Base-by-base conservation (phyloP, 306 rosid genomes). In the Sicyos baderoa region DNA sequence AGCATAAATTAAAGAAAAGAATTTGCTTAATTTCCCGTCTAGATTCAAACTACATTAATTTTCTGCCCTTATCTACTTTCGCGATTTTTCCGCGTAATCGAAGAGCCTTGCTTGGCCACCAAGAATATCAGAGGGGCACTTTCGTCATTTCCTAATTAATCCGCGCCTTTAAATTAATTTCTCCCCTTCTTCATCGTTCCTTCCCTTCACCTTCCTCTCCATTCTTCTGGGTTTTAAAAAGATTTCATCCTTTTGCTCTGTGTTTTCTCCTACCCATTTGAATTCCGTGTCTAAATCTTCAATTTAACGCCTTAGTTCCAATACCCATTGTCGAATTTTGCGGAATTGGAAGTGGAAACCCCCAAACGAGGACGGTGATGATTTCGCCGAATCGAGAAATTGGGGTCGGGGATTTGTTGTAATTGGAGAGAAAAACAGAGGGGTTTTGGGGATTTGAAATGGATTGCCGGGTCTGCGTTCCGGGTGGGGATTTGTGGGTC, bases 401-500 rank as follows among this genome's bases (percentile, higher is more conserved):
- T 63, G 80, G 61, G 72, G 21, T 48, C 71, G 63, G 22, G 52
- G 9, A 0, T 57, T 27, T 19, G 51, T 76, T 60, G 51, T 27
- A 15, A 53, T 73, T 25, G n/a, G 70, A 50, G 77, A 52, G 75
- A 17, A 61, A 22, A 66, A 75, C 67, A 74, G 75, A 71, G 75
- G 77, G 5, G 45, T 69, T 64, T 74, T 74, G 29, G 7, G 37
- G 11, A 6, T 25, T 17, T 23, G 75, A 54, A 29, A 88, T 93
- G 91, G 89, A 88, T 15, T 86, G 85, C 77, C 76, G 79, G 67
- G 85, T 92, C 32, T 81, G 89, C 49, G 72, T 93, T 23, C 40
- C 91, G 21, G 54, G 85, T 25, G 87, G 69, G 45, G 91, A 93
- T 71, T 83, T 84, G 13, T 88, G 89, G 93, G 79, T 76, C 63